These are phyloP conservation scores for Penicillium angulare DNA, from an alignment of 495 filamentous ascomycete species.

Conservation along the genomic window DNA sequence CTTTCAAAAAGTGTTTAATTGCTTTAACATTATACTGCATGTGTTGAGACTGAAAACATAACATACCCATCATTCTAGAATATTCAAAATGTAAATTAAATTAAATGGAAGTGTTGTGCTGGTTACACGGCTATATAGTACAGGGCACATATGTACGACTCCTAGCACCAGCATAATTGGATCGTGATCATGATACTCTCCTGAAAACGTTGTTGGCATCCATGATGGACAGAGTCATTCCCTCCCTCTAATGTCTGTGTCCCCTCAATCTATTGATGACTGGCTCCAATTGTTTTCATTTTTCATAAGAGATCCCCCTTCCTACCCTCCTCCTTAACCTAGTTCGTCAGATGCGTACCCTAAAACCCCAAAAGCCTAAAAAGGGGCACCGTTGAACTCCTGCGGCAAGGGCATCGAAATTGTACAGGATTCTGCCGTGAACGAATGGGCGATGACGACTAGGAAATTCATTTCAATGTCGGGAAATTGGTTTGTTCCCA, in stretches of 20 bases:
- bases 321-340: not conserved
- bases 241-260: no score
- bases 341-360: not conserved
- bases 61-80: not conserved
- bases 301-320: no score
- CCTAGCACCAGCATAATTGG: not conserved
- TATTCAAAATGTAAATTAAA: not conserved
- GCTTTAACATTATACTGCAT: no score
- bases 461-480: conserved; percentile 10
- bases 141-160: not conserved
- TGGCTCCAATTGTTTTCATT: no score
- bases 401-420: conserved; percentile 1
- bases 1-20: no score
- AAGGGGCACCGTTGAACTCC: not conserved
- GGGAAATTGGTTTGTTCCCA: conserved; percentile 7
- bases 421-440: not conserved
- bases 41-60: no score
- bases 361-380: not conserved
- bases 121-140: not conserved
- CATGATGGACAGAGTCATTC: no score
- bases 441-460: conserved; percentile 13
- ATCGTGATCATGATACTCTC: no score
- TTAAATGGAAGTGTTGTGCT: not conserved
- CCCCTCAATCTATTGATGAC: conserved; percentile 9
- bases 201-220: no score